These are phyloP conservation scores for Poteriospumella lacustris DNA, from an alignment of 108 stramenopile genomes.

Conservation along the genomic window DNA sequence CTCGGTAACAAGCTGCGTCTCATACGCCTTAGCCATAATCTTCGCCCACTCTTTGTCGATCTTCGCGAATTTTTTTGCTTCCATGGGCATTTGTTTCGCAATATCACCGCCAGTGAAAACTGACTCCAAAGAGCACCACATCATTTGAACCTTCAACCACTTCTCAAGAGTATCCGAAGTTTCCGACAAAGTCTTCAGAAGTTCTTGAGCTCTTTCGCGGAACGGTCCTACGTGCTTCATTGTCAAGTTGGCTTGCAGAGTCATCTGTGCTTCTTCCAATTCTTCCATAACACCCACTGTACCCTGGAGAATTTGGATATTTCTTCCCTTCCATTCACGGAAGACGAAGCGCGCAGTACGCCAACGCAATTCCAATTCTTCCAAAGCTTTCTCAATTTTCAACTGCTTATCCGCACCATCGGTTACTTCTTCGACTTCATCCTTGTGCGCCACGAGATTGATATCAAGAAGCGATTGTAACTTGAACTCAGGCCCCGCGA, in stretches of 20 bases:
- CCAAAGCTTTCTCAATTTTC: conserved; percentile 68
- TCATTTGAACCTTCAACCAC: conserved; percentile 78
- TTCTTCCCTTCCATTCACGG: conserved; percentile 71
- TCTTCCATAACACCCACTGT: conserved; percentile 74
- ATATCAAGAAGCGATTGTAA: conserved; percentile 59
- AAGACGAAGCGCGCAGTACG: conserved; percentile 56
- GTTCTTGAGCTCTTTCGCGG: conserved; percentile 67
- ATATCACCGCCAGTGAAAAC: conserved; percentile 87
- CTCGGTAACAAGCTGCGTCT: conserved; percentile 67
- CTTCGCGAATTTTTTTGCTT: conserved; percentile 81
- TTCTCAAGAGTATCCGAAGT: conserved; percentile 78
- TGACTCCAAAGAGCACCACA: conserved; percentile 82
- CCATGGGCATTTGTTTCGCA: conserved; percentile 79
- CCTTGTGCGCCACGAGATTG: conserved; percentile 47
- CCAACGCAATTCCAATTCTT: conserved; percentile 71
- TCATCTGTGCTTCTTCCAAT: conserved; percentile 80
- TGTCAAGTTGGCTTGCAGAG: conserved; percentile 76
- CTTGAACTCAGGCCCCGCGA: conserved; percentile 67
- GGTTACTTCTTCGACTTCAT: conserved; percentile 76
- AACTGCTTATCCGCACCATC: conserved; percentile 81
- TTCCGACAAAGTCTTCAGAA: conserved; percentile 66
- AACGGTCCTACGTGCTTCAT: conserved; percentile 77
- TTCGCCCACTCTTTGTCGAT: conserved; percentile 84
- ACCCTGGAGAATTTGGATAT: conserved; percentile 67
- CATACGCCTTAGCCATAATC: conserved; percentile 69